Evolutionary conservation across 2,329 filamentous ascomycete species (phyloP).

Genomic region (Calonectria henricotiae): DNA sequence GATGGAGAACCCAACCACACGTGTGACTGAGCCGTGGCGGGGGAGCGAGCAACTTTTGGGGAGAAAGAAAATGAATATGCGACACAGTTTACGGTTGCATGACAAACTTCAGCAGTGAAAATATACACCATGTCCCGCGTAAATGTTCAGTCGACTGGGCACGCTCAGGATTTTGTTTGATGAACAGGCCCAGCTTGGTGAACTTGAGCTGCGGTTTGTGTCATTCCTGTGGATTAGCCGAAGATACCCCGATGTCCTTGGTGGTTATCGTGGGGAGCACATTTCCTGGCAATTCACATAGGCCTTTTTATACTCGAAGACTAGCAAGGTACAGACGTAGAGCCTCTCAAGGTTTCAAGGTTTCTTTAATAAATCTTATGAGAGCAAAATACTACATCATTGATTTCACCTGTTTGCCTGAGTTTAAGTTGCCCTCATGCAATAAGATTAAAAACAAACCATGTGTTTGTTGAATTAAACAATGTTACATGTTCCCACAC

Average conservation of each 20-base stretch:
- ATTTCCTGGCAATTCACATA: neutral
- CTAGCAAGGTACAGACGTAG: neutral
- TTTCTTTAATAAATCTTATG: neutral
- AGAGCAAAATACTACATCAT: neutral
- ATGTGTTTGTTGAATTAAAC: too few relatives aligned
- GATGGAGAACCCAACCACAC: constrained; percentile 45
- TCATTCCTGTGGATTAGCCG: constrained; percentile 30
- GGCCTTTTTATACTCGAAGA: neutral
- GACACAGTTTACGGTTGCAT: constrained; percentile 20
- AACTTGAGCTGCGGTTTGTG: constrained; percentile 25
- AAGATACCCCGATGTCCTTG: constrained; percentile 19
- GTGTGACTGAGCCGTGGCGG: constrained; percentile 21
- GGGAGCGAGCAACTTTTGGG: constrained; percentile 13
- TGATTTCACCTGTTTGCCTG: neutral
- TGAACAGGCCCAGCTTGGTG: constrained; percentile 15
- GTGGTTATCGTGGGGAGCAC: neutral
- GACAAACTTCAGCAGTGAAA: neutral
- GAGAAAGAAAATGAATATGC: neutral
- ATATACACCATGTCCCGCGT: constrained; percentile 13
- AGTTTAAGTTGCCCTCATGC: neutral
- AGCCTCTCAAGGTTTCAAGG: neutral
- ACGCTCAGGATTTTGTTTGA: constrained; percentile 25
- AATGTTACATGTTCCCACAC: too few relatives aligned
- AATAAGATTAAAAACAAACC: too few relatives aligned
- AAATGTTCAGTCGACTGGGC: constrained; percentile 1